These are phyloP conservation scores for Cyberlindnera petersonii DNA, from an alignment of 805 yeast species.

Conservation along the genomic window DNA sequence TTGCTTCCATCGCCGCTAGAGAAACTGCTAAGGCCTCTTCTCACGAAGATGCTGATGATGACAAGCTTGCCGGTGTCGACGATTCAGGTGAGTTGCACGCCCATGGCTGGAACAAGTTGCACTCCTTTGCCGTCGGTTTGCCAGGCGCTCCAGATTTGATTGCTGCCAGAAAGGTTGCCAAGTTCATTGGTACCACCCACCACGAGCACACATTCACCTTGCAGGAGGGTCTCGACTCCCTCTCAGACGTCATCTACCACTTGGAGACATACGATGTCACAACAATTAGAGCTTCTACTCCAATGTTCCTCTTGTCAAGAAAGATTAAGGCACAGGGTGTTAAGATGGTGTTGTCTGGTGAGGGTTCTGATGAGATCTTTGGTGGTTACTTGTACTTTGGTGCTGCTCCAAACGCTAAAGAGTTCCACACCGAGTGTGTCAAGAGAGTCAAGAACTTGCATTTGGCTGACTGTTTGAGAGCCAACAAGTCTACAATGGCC, in stretches of 20 bases:
- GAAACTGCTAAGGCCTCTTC: slow-evolving; percentile 77
- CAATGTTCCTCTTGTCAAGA: slow-evolving; percentile 94
- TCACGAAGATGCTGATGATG: slow-evolving; percentile 39
- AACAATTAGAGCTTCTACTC: slow-evolving; percentile 98
- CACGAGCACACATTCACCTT: slow-evolving; percentile 97
- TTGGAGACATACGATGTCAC: slow-evolving; percentile 98
- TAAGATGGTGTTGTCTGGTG: slow-evolving; percentile 98
- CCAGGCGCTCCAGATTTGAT: slow-evolving; percentile 97
- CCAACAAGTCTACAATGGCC: slow-evolving; percentile 99
- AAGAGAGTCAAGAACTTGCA: slow-evolving; percentile 96
- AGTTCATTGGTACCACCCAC: slow-evolving; percentile 91
- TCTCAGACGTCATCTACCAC: slow-evolving; percentile 90
- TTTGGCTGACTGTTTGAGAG: slow-evolving; percentile 95
- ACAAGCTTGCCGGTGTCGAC: slow-evolving; percentile 88
- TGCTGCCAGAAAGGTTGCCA: slow-evolving; percentile 96
- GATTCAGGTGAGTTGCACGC: slow-evolving; percentile 78
- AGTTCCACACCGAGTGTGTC: slow-evolving; percentile 94
- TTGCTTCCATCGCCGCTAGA: slow-evolving; percentile 95
- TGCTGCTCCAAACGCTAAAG: slow-evolving; percentile 87
- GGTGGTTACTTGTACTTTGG: slow-evolving; percentile 99
- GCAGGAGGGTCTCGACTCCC: slow-evolving; percentile 94
- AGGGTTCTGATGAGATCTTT: slow-evolving; percentile 98
- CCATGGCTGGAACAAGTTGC: slow-evolving; percentile 76
- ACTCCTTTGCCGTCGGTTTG: slow-evolving; percentile 95
- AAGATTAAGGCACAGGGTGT: slow-evolving; percentile 99